Evolutionary conservation across 192 early-diverging fungal species (phyloP).

Genomic region (Linnemannia zychae): DNA sequence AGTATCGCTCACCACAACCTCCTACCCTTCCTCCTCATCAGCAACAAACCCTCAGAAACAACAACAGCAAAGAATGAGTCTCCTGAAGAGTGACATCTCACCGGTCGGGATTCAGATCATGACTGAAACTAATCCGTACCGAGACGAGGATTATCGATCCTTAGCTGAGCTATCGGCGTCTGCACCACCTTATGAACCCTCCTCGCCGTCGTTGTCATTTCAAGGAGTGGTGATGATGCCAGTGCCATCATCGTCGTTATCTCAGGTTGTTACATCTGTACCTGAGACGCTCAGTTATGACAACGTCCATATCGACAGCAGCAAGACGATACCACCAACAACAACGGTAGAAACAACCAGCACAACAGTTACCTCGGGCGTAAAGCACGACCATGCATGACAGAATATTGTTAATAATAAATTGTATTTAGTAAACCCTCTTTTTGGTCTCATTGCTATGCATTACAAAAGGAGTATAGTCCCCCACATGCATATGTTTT

Average conservation of each 20-base stretch:
- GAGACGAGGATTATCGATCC: not conserved
- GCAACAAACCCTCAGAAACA: not conserved
- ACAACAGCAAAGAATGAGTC: not conserved
- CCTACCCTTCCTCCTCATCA: not conserved
- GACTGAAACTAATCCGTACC: not conserved
- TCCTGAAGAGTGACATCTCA: not conserved
- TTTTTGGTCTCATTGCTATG: too few relatives aligned
- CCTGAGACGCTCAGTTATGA: too few relatives aligned
- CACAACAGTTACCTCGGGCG: not conserved
- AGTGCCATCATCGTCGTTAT: too few relatives aligned
- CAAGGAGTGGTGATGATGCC: too few relatives aligned
- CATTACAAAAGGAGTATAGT: too few relatives aligned
- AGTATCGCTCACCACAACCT: not conserved
- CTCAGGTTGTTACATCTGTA: too few relatives aligned
- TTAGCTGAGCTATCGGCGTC: not conserved
- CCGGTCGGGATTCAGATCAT: not conserved
- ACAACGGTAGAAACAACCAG: not conserved
- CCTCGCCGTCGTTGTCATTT: not conserved
- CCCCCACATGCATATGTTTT: too few relatives aligned
- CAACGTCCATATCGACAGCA: not conserved
- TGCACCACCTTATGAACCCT: not conserved
- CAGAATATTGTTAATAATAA: not conserved
- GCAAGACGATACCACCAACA: not conserved
- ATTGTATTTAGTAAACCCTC: too few relatives aligned
- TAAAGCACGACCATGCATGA: not conserved